A percentile compares a stretch with the other conserved stretches of the same genome.
Evolutionary conservation across 202 grass and related monocot species (phyloP).

Genomic region (Sporobolus alterniflorus): DNA sequence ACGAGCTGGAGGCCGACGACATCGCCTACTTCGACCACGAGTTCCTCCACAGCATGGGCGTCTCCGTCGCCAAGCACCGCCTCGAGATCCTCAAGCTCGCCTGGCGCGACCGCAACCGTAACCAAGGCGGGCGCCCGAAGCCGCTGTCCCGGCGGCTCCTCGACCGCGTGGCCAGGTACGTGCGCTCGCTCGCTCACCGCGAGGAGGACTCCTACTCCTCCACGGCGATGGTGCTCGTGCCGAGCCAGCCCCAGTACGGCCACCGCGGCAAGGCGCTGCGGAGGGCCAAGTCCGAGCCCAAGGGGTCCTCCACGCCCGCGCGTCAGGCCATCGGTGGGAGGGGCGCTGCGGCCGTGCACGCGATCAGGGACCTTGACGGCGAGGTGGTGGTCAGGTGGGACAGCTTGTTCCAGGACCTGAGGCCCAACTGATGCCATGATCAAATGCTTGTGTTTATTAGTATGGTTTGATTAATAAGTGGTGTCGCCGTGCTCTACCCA

Average conservation of each 20-base stretch:
- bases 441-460: not conserved
- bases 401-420: conserved; percentile 67
- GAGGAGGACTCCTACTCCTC: conserved; percentile 15
- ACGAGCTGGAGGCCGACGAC: conserved; percentile 91
- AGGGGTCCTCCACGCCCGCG: not conserved
- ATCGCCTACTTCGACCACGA: conserved; percentile 79
- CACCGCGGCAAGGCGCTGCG: conserved; percentile 20
- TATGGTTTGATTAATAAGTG: not conserved
- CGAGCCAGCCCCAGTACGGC: conserved; percentile 6
- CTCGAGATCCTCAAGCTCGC: conserved; percentile 90
- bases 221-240: conserved; percentile 65
- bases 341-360: conserved; percentile 60
- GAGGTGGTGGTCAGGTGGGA: conserved; percentile 61
- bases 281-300: conserved; percentile 41
- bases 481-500: not conserved
- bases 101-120: not conserved
- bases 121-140: too few species aligned
- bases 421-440: conserved; percentile 50
- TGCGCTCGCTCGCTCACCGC: conserved; percentile 38
- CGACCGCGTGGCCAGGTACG: conserved; percentile 41
- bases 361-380: conserved; percentile 24
- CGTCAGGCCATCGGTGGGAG: not conserved
- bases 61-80: conserved; percentile 90
- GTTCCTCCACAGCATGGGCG: conserved; percentile 92
- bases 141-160: conserved; percentile 5